Base-by-base conservation (phyloP, 106 monocot genomes). In the Platanthera guangdongensis region DNA sequence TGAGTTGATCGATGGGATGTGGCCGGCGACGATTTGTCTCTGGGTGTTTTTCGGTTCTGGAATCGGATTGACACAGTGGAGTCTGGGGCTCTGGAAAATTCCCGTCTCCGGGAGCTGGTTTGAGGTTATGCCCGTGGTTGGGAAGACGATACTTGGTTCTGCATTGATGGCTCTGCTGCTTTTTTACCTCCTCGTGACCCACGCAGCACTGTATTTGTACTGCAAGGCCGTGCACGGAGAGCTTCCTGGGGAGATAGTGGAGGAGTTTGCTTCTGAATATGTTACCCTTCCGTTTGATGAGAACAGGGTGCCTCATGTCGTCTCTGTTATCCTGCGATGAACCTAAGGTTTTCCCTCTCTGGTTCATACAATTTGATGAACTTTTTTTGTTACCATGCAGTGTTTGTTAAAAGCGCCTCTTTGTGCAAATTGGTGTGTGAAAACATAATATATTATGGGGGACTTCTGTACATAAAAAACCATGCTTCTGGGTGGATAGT, bases 141-240 rank as follows among this genome's bases (percentile, higher is more conserved):
- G 80, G 4, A 78, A 73, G 67, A 83, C 81, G 3, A 85, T 87
- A 7, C 63, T 78, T 18, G 81, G 80, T 22, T 81, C 83, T 3
- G 81, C 77, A 0, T 39, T 79, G 7, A 74, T 75, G 13, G 52
- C 82, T 39, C 25, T 86, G 70, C 68, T 91, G 22, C 72, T 91
- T 50, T 71, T 86, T 8, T 91, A 84, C 52, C 79, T 77, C 64
- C 21, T 86, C 6, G 87, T 88, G 52, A 74, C 81, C 1, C 75
- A 49, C 25, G 83, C 51, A 8, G 88, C 86, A 68, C 19, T 90
- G 68, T 88, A 86, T 69, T 65, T 91, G 81, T 84, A 88, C 78
- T 88, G 87, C 78, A 87, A 88, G 57, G 90, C 85, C 8, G 64
- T 91, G 67, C 77, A 88, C 13, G 90, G 90, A 52, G 90, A 91